Conservation (phyloP, 2,329 filamentous ascomycete genomes). For the Claviceps sp. region DNA sequence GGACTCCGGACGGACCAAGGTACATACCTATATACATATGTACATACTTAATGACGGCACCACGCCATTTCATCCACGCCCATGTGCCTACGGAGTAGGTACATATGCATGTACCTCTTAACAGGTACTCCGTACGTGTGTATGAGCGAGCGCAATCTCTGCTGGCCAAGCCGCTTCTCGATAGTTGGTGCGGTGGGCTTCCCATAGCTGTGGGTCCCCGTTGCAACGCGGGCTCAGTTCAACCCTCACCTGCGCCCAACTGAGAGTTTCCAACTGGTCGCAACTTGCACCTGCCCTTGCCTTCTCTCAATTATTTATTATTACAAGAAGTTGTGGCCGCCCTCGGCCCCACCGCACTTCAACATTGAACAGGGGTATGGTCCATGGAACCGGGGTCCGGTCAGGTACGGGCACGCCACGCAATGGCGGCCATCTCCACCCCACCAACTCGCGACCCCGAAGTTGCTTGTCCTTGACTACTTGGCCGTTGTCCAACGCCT, state of each 20-base stretch:
- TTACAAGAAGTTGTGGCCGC: neutral
- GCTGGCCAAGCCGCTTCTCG: neutral
- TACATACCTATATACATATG: too few relatives aligned
- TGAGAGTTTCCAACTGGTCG: too few relatives aligned
- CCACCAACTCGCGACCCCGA: too few relatives aligned
- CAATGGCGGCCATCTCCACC: neutral
- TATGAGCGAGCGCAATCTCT: neutral
- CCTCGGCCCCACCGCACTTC: neutral
- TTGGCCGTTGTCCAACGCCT: neutral
- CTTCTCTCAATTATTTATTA: too few relatives aligned
- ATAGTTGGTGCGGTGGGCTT: neutral
- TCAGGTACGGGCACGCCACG: slow-evolving; percentile 2
- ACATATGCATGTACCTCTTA: too few relatives aligned
- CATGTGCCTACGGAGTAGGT: too few relatives aligned
- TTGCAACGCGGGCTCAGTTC: neutral
- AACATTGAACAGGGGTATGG: too few relatives aligned
- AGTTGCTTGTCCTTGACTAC: neutral
- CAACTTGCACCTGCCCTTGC: neutral
- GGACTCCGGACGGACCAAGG: too few relatives aligned
- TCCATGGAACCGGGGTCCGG: neutral
- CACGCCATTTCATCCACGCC: too few relatives aligned
- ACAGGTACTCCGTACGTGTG: too few relatives aligned
- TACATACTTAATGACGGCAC: too few relatives aligned
- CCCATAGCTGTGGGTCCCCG: neutral
- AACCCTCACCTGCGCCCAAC: neutral